Evolutionary conservation across 2,329 filamentous ascomycete species (phyloP), one percentile per base, ranked within the genome.

Genomic region (Pseudodiploospora longispora): DNA sequence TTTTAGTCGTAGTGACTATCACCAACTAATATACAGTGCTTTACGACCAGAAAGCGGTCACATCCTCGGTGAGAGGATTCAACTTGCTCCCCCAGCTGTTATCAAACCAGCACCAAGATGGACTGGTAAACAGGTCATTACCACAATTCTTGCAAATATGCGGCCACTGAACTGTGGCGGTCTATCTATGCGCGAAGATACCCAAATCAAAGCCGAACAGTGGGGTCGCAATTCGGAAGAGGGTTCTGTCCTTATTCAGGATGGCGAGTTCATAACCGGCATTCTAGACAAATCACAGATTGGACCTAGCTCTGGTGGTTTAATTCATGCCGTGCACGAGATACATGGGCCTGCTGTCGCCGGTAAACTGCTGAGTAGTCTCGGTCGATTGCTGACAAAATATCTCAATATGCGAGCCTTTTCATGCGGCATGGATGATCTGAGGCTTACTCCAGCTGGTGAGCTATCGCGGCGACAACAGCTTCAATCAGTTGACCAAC

Each of bases 241-340:
- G 62, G 85, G 82, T 27, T 66, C 72, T 1, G 89, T 98, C 30
- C 74, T 90, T 19, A 83, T 98, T 64, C 82, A 86, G 50, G 82
- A 93, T 53, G 91, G 93, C 40, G 87, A 95, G 53, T 80, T 97
- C 52, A 75, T 96, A 39, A 85, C 81, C 39, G 93, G 93, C 55
- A 94, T 98, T 55, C 75, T 98, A 29, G 94, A 98, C 63, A 98
- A 98, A 68, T 84, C 87, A 35, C 93, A 98, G 55, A 85, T 98
- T 47, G 93, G 93, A 43, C 89, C 90, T 33, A 85, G 80, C 47
- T 80, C 82, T 30, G 90, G 90, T 42, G 93, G 93, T 50, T 74
- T 98, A 37, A 81, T 98, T 47, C 93, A 98, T 60, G 83, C 89
- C 2, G 79, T 97, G 27, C 91, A 98, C 59, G 93, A 98, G 59